Percentiles rank a stretch among this genome's conserved stretches.
phyloP scores from a whole-genome alignment of 1,284 basidiomycete genomes.

The Ustilago esculenta region DNA sequence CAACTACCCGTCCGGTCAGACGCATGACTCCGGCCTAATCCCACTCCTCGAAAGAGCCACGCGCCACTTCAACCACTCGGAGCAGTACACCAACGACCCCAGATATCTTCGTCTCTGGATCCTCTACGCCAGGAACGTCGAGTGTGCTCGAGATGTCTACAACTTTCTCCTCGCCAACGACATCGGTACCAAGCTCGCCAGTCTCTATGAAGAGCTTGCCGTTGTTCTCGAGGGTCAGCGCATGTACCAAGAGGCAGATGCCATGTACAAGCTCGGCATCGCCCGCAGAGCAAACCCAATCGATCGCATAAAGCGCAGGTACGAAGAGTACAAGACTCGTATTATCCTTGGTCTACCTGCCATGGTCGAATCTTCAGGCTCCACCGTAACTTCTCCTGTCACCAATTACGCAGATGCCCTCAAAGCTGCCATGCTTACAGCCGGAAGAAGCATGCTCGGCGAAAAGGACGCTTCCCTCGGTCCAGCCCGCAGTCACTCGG shows the following conservation, averaged over 20 bases:
- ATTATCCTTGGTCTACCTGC: conserved; percentile 46
- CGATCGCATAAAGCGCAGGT: conserved; percentile 83
- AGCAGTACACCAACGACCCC: conserved; percentile 82
- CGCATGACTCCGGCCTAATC: conserved; percentile 72
- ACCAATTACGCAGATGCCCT: conserved; percentile 53
- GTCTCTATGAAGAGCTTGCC: conserved; percentile 88
- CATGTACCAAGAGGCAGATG: conserved; percentile 76
- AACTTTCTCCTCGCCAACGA: conserved; percentile 79
- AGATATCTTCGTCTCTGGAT: conserved; percentile 90
- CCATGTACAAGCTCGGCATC: conserved; percentile 84
- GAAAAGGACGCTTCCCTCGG: conserved; percentile 39
- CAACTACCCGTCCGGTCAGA: conserved; percentile 74
- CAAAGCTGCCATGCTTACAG: conserved; percentile 54
- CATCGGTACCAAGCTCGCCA: conserved; percentile 80
- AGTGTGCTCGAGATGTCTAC: conserved; percentile 61
- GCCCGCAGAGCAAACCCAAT: conserved; percentile 81
- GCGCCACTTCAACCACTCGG: conserved; percentile 80
- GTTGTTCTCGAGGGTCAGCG: conserved; percentile 76
- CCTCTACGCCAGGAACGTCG: conserved; percentile 71
- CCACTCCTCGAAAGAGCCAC: conserved; percentile 81
- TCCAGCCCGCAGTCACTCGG: conserved; percentile 40
- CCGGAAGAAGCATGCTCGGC: conserved; percentile 60
- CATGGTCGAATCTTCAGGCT: conserved; percentile 11
- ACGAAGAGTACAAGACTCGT: conserved; percentile 81
- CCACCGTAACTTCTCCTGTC: conserved; percentile 4